Base-by-base conservation (phyloP, 768 basidiomycete genomes). In the Xerocomellus dryophilus region DNA sequence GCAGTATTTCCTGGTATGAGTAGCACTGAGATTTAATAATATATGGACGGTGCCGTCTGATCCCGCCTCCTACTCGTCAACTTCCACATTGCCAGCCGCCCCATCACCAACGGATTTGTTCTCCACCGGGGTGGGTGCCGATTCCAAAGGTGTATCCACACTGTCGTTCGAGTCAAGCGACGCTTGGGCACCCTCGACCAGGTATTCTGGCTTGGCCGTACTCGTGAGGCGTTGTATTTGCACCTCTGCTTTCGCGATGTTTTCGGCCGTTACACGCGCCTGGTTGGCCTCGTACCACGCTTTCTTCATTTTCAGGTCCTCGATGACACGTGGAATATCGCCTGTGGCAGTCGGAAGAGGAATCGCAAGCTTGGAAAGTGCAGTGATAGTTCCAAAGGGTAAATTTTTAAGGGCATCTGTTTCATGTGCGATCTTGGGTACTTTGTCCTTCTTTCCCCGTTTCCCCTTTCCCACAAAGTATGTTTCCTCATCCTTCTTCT, bases 231-330 rank as follows among this genome's bases (percentile, higher is more conserved):
- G 81, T 61, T 79, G 73, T 66, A 93, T 89, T 59, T 88, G 81
- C 14, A 78, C 80, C 68, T 93, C 87, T 12, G 87, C 92, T 72
- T 88, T 88, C 36, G 84, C 82, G 47, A 93, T 75, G 61, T 90
- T 90, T 65, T 90, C 89, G 5, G 82, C 80, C 2, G 91, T 93
- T 58, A 81, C 82, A 21, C 83, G 83, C 25, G 81, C 82, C 71
- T 95, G 93, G 74, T 98, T 98, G 31, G 90, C 95, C 69, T 88
- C 85, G 65, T 84, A 97, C 93, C 94, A 98, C 21, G 85, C 79
- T 76, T 94, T 94, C 81, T 98, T 99, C 47, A 83, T 90, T 71
- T 88, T 88, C 53, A 99, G 79, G 68, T 97, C 91, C 65, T 91
- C 89, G 52, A 98, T 78, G 43, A 93, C 83, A 49, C 92, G 88